Base-by-base conservation (phyloP, 73 alveolate species). In the Uronychia binucleata region DNA sequence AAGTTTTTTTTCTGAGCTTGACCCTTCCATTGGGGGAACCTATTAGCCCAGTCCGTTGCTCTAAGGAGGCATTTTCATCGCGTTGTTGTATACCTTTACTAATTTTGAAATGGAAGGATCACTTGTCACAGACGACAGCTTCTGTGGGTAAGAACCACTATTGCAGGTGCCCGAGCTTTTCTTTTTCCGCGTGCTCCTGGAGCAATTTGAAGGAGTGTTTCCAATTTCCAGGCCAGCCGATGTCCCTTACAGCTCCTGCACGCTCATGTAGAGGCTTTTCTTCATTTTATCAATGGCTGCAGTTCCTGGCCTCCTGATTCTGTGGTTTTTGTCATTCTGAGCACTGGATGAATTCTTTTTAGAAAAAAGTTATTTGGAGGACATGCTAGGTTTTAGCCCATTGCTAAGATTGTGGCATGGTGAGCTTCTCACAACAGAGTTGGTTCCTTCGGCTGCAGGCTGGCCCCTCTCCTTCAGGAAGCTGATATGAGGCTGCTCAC, bases 201-300 rank as follows among this genome's bases (percentile, higher is more conserved):
- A 46, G 19, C 67, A 46, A 46, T 46, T 46, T 5, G 67, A 46
- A 11, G 67, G 67, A 46, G 67, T 19, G 19, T 19, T 46, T 11
- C 67, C 67, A 11, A 46, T 5, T 11, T 46, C 67, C 19, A 46
- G 67, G 5, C 67, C 67, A 11, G n/a, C 67, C 5, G 67, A 11
- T 46, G 67, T n/a, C n/a, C n/a, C 67, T 46, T 46, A 19, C 67
- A 46, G 67, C 19, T 46, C 67, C 19, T 46, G 19, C n/a, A 46
- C 67, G 19, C 67, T 46, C 67, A 46, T 46, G 67, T 46, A 46
- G n/a, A 46, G 19, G 19, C 67, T 46, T 46, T 46, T 46, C 19
- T 46, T 46, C 67, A 46, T 46, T 46, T 46, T 46, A 46, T 46
- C 67, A 46, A 46, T 46, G 67, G 67, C 67, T 46, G 67, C 67